phyloP scores from a whole-genome alignment of 2,329 filamentous ascomycete species.

The Aspergillus caelatus region DNA sequence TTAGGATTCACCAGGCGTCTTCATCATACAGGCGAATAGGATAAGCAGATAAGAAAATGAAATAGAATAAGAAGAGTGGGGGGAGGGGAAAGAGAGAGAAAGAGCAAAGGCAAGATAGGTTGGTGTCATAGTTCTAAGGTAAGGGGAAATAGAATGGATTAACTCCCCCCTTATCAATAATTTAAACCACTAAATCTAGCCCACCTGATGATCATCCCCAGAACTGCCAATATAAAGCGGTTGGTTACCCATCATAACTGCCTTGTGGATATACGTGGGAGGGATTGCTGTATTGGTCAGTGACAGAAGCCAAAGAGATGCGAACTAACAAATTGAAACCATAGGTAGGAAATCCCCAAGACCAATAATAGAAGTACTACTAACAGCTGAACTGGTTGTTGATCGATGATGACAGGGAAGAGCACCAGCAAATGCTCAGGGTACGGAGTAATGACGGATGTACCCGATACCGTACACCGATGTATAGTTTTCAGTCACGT shows the following conservation, averaged over 20 bases:
- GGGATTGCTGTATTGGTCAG: neutral
- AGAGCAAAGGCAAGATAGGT: neutral
- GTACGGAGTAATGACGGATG: neutral
- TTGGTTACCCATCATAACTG: neutral
- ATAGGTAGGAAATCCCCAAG: neutral
- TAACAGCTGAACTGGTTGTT: neutral
- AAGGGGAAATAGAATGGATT: neutral
- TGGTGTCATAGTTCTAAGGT: neutral
- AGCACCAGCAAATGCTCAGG: neutral
- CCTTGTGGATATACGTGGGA: neutral
- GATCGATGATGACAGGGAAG: neutral
- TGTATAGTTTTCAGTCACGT: neutral
- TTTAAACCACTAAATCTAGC: neutral
- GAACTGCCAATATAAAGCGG: neutral
- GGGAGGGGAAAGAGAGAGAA: neutral
- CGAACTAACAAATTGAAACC: neutral
- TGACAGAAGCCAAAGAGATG: neutral
- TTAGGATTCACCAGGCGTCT: neutral
- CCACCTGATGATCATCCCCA: neutral
- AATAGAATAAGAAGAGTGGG: neutral
- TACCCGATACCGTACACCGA: slow-evolving; percentile 2
- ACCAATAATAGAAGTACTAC: neutral
- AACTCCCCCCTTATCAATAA: neutral
- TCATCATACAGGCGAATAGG: neutral
- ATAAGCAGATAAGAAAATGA: neutral